Conservation (phyloP, 1,139 yeast genomes). For the Ashbya aceris region DNA sequence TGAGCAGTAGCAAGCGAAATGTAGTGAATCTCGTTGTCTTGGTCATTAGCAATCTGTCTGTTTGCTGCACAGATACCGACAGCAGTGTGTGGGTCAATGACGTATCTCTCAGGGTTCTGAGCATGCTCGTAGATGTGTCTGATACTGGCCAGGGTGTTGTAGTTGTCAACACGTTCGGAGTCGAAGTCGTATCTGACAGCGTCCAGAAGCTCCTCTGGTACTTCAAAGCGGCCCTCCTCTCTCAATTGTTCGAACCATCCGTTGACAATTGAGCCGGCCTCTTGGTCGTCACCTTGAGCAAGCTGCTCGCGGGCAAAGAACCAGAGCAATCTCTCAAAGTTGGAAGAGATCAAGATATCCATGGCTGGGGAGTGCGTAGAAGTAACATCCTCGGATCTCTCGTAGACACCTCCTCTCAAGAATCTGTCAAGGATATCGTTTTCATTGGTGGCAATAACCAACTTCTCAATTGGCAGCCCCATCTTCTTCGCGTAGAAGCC, state of each 20-base stretch:
- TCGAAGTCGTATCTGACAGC: constrained; percentile 64
- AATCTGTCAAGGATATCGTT: constrained; percentile 93
- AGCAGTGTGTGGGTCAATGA: constrained; percentile 93
- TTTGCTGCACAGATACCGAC: constrained; percentile 82
- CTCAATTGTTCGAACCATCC: constrained; percentile 77
- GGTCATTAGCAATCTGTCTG: constrained; percentile 46
- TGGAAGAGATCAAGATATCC: constrained; percentile 93
- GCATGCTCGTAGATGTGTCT: constrained; percentile 48
- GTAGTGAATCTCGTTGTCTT: constrained; percentile 39
- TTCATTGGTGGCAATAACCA: constrained; percentile 90
- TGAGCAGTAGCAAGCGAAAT: constrained; percentile 93
- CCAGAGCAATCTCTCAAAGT: constrained; percentile 95
- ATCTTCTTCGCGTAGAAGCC: constrained; percentile 90
- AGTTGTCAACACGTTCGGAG: constrained; percentile 73
- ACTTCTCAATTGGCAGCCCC: constrained; percentile 85
- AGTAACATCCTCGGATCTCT: constrained; percentile 65
- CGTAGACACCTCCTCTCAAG: constrained; percentile 75
- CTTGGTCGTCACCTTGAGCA: constrained; percentile 46
- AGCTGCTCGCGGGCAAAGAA: constrained; percentile 68
- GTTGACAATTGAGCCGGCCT: constrained; percentile 67
- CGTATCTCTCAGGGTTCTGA: constrained; percentile 56
- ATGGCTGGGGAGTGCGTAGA: constrained; percentile 95
- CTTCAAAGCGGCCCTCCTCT: constrained; percentile 64
- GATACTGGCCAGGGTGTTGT: constrained; percentile 69
- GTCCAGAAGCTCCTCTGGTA: constrained; percentile 52